Base-by-base conservation (phyloP, 257 asterid species). In the Forsythia suspensa region DNA sequence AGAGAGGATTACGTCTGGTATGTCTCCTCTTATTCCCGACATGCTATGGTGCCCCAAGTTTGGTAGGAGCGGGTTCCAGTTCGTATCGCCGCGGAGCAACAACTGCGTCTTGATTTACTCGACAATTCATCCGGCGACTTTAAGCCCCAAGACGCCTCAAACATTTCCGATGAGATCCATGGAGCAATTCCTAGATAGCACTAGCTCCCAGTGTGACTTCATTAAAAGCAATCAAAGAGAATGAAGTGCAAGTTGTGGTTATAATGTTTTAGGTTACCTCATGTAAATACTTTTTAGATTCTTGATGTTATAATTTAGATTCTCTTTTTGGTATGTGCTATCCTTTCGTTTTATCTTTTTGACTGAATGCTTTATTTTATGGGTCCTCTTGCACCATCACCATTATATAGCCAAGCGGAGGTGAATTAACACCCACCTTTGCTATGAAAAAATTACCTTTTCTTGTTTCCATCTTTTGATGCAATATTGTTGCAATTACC, bases 181-280 rank as follows among this genome's bases (percentile, higher is more conserved):
- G 34, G 34, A 29, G 34, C 34, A 29, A 29, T 29, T 44, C 0
- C 8, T 44, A 44, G 52, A 11, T 44, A 44, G 16, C 52, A 44
- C 52, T 44, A 44, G 4, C 52, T 44, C 52, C 12, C 5, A 1
- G 5, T 44, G 12, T 2, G 5, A 44, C 5, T 44, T 46, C 4
- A 12, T 12, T 3, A 46, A 46, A 11, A 46, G 52, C 18, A 46
- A 46, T 46, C 1, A 46, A 46, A 46, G 52, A 46, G 16, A 12
- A 29, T 29, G 34, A 29, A 29, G 1, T 1, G 34, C 34, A 29
- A 0, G 34, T 29, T 29, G 34, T 70, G n/a, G n/a, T 36, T 94
- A 96, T 93, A 96, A 92, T 63, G 87, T 88, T 73, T 76, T 94
- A 71, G 90, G 94, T 91, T 96, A 63, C 72, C 78, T 92, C 52